Base-by-base conservation (phyloP, 2,329 filamentous ascomycete species). In the Shiraia bambusicola region DNA sequence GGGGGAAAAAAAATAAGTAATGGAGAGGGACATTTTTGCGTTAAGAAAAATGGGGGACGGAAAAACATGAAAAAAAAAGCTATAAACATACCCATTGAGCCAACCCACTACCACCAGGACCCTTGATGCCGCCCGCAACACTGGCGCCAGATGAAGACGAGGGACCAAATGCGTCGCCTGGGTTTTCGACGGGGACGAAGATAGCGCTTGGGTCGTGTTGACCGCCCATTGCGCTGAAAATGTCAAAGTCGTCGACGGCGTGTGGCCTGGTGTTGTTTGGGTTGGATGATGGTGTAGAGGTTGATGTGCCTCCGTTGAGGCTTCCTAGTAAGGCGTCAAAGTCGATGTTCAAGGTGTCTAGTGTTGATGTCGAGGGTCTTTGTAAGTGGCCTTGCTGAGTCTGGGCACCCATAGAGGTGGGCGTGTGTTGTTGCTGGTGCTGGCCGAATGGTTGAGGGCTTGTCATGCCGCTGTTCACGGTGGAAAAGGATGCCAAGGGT, bases 171-270 rank as follows among this genome's bases (percentile, higher is more conserved):
- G 32, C 40, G 14, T 37, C 47, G 22, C 22, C 40, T 10, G 44
- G 47, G 11, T 44, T 49, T 41, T 69, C 64, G 2, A 63, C 63
- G 4, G 65, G 65, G 31, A 69, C 60, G 30, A 67, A 69, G 14
- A 69, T 69, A 3, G 65, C 64, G 5, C 61, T 56, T 9, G 53
- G 46, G 17, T 66, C 64, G 14, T 54, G 48, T 12, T 37, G 42
- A n/a, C 40, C 53, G 45, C 31, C 49, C 52, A 37, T 53, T 24
- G 17, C 50, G 13, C 44, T 36, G 41, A 64, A 65, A 7, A 59
- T 52, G 29, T 66, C 61, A 32, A 61, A 56, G 15, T 59, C 58
- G 3, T 64, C 59, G 0, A 38, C 28, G 13, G n/a, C n/a, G n/a
- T n/a, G n/a, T n/a, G n/a, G n/a, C n/a, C 43, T 42, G 1, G 49